Evolutionary conservation across 805 yeast genomes (phyloP), one percentile per base, ranked within the genome.

Genomic region (Clavispora vitiphila): DNA sequence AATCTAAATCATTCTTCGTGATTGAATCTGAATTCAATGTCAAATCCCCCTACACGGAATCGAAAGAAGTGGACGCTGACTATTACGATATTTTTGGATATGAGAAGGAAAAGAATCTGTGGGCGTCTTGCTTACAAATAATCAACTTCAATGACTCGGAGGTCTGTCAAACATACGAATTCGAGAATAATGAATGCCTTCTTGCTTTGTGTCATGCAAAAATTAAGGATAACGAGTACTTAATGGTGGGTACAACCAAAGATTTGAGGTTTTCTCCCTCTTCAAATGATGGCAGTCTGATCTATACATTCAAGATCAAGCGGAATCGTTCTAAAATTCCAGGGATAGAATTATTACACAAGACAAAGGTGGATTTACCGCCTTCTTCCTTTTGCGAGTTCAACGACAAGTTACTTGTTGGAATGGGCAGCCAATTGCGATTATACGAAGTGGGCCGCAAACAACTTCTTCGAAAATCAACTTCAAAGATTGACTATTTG

Each of bases 371-470:
- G 0, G 80, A 76, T 4, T 64, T 54, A 6, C 62, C 67, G 2
- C 77, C 79, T 0, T 47, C 69, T 22, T 68, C 84, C 0, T 50
- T 90, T 57, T 49, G 59, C 1, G 62, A 67, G 9, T 87, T 86
- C 57, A 50, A 62, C 12, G 86, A 81, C 0, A 71, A 70, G 45
- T 56, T 89, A 1, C 58, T 89, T 1, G 82, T 76, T 1, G 90
- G 86, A 0, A 50, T 77, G 37, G 74, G 71, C 1, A 67, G 72
- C 34, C 59, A 62, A 37, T 51, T 91, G 37, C 63, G 85, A 26
- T 49, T 86, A 8, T 89, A 75, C 56, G 90, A 81, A 21, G 48
- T 88, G 22, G 99, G 99, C 2, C 71, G 72, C 52, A 85, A 83
- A 49, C 97, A 90, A 55, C 65, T 91, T 29, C 66, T 93, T 42